Evolutionary conservation across 495 filamentous ascomycete genomes (phyloP).

Genomic region (Melanomma pulvis-pyrius): DNA sequence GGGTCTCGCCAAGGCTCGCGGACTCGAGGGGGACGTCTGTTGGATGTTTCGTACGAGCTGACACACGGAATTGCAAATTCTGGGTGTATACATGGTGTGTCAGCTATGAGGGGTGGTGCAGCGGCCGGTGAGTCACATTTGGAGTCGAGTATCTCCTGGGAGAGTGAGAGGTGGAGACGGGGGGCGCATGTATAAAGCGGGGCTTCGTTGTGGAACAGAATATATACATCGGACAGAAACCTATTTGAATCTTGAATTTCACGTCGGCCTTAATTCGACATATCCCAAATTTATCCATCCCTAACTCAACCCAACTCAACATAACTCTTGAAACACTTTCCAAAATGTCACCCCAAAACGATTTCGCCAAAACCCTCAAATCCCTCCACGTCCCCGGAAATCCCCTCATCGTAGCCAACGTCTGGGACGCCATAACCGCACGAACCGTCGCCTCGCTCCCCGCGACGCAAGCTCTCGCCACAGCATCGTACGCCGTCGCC

Average conservation of each 20-base stretch:
- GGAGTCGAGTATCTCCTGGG: neutral
- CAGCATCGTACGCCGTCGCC: slow-evolving; percentile 57
- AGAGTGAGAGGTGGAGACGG: neutral
- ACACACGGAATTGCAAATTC: neutral
- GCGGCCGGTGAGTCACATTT: neutral
- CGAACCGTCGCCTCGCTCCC: slow-evolving; percentile 49
- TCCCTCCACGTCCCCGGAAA: slow-evolving; percentile 53
- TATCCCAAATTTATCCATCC: no score
- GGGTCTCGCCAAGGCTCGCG: neutral
- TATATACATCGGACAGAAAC: no score
- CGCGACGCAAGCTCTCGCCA: slow-evolving; percentile 53
- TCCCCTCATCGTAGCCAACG: slow-evolving; percentile 57
- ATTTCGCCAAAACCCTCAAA: slow-evolving; percentile 47
- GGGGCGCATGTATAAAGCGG: neutral
- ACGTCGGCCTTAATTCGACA: neutral
- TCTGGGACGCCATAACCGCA: slow-evolving; percentile 55
- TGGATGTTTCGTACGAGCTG: neutral
- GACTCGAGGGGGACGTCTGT: neutral
- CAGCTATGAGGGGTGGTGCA: neutral
- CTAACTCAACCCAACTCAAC: neutral
- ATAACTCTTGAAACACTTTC: neutral
- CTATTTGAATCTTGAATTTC: no score
- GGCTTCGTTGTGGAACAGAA: neutral
- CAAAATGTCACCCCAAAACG: slow-evolving; percentile 26
- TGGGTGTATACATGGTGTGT: neutral